Base-by-base conservation (phyloP, 208 protist species). In the Trypanosoma lewisi region DNA sequence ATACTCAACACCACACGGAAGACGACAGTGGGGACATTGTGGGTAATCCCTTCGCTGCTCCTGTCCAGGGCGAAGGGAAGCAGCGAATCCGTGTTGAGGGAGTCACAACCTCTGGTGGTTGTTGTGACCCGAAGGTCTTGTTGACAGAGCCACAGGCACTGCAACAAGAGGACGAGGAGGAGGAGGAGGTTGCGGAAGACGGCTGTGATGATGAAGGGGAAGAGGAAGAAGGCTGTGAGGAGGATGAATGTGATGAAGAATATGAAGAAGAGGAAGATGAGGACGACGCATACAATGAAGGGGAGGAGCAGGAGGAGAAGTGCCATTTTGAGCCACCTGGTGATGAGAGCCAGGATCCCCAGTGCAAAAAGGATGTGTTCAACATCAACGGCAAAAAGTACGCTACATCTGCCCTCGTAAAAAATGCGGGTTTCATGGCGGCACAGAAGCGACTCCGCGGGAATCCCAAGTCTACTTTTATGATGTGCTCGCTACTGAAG, bases 401-500 rank as follows among this genome's bases (percentile, higher is more conserved):
- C 75, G 60, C 76, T 25, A 5, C 45, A 34, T 81, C 77, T 37
- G 64, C 71, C 4, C 78, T 90, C 55, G 61, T 93, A 39, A 74
- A 73, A n/a, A 93, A 93, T 67, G 41, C 57, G 19, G 87, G 79
- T 5, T 70, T 90, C 19, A 67, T 50, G 27, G 72, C 49, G 17
- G 73, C 73, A 2, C 56, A 76, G 8, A 68, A 77, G 11, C 75
- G 63, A 63, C 68, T 83, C 4, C 73, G 77, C 56, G 62, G 67
- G 14, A 88, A 82, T 58, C 73, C 77, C 31, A 87, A 85, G 30
- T 54, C 81, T n/a, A 73, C 48, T n/a, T 82, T 90, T 37, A 59
- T 52, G 14, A 34, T 71, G 16, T 93, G 87, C 69, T 39, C 54
- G 11, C 49, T 63, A 23, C 23, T 36, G 11, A 63, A 64, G 9